phyloP scores from a whole-genome alignment of 805 yeast species.

The Lipomyces japonicus region DNA sequence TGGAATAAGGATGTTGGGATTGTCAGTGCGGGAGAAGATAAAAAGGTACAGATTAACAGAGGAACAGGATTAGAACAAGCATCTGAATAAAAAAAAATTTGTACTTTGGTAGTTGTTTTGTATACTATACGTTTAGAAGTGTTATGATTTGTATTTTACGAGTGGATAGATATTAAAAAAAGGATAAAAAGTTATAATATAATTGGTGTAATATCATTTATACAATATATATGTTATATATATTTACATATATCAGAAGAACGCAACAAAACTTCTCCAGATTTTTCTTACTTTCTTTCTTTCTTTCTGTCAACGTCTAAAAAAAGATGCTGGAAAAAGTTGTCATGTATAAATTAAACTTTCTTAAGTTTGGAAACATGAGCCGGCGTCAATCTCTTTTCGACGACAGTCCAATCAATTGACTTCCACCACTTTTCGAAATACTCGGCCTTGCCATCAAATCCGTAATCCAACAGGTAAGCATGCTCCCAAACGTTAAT shows the following conservation, averaged over 20 bases:
- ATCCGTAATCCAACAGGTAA: conserved; percentile 80
- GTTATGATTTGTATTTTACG: too few species aligned
- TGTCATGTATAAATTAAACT: neutral
- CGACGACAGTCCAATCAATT: conserved; percentile 61
- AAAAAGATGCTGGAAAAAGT: too few species aligned
- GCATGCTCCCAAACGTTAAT: conserved; percentile 87
- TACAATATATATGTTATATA: neutral
- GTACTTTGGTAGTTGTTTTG: neutral
- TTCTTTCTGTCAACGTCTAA: neutral
- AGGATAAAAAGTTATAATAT: neutral
- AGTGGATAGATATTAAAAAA: neutral
- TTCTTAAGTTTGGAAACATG: neutral
- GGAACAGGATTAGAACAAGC: conserved; percentile 18
- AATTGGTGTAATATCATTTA: neutral
- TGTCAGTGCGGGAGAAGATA: conserved; percentile 91
- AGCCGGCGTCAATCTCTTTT: conserved; percentile 11
- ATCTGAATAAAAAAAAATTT: neutral
- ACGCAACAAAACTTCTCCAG: neutral
- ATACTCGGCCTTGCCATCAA: conserved; percentile 65
- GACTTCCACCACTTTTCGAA: conserved; percentile 71
- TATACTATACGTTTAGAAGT: too few species aligned
- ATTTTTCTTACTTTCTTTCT: neutral
- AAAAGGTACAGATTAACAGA: conserved; percentile 77
- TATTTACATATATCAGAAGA: neutral
- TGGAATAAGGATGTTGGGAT: conserved; percentile 82